Conservation (phyloP, 306 rosid genomes). For the Nissolia schottii region DNA sequence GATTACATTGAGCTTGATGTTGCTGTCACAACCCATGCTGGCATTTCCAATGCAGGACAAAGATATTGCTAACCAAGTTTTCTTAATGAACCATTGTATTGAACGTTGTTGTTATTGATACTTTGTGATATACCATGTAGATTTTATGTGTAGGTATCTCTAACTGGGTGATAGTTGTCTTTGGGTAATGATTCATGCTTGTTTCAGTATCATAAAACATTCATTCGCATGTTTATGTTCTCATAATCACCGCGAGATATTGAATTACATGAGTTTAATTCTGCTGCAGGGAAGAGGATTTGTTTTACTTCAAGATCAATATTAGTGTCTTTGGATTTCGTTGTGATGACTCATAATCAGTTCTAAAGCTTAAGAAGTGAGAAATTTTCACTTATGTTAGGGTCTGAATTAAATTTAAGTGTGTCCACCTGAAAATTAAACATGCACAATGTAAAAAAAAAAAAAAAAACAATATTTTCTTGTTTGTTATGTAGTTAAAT, state of each 20-base stretch:
- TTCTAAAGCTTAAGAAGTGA: too few species aligned
- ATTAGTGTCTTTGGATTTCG: too few species aligned
- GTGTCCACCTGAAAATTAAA: too few species aligned
- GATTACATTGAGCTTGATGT: not conserved
- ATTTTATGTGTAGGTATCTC: conserved; percentile 13
- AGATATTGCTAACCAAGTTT: conserved; percentile 27
- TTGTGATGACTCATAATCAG: too few species aligned
- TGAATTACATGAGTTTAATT: not conserved
- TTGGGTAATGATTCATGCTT: conserved; percentile 25
- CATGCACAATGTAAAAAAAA: too few species aligned
- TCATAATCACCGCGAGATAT: not conserved
- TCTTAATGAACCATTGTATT: not conserved
- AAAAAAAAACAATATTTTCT: too few species aligned
- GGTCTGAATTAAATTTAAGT: too few species aligned
- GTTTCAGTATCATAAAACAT: not conserved
- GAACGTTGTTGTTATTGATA: conserved; percentile 16
- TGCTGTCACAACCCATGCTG: conserved; percentile 5
- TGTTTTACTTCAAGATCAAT: too few species aligned
- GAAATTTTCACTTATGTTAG: too few species aligned
- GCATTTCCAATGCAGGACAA: conserved; percentile 12
- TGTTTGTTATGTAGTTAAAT: too few species aligned
- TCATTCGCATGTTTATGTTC: not conserved
- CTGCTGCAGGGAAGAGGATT: not conserved
- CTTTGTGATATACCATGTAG: conserved; percentile 27
- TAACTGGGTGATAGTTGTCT: conserved; percentile 25